Evolutionary conservation across 495 filamentous ascomycete species (phyloP).

Genomic region (Hypoxylon rickii): DNA sequence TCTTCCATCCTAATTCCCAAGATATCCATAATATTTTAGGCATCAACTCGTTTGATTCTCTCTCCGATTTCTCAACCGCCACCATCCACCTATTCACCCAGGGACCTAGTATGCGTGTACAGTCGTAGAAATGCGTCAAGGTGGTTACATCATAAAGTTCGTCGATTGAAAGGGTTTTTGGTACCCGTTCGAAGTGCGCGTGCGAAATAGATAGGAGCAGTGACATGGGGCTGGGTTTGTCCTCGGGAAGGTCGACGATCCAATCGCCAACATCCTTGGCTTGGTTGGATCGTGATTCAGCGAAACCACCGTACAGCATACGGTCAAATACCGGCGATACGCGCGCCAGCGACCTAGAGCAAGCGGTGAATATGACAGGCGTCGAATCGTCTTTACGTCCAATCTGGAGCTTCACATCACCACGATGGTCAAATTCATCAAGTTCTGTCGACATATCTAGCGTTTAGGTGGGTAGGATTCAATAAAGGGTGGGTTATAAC

Average conservation of each 20-base stretch:
- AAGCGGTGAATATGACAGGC: conserved; percentile 3
- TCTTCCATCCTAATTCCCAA: conserved; percentile 6
- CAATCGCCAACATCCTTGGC: not conserved
- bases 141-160: not conserved
- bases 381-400: not conserved
- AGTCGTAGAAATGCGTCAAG: conserved; percentile 13
- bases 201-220: not conserved
- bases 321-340: conserved; percentile 21
- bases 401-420: conserved; percentile 10
- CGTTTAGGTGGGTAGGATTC: too few relatives aligned
- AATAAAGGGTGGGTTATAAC: too few relatives aligned
- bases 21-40: conserved; percentile 4
- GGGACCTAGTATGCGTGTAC: not conserved
- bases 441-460: too few relatives aligned
- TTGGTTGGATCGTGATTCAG: conserved; percentile 9
- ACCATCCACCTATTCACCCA: conserved; percentile 5
- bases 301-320: conserved; percentile 18
- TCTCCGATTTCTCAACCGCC: not conserved
- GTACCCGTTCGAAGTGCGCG: not conserved
- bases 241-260: conserved; percentile 7
- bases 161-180: not conserved
- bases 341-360: conserved; percentile 11
- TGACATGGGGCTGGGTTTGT: not conserved
- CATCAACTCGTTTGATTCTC: not conserved
- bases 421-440: conserved; percentile 17